A percentile compares a stretch with the other conserved stretches of the same genome.
Evolutionary conservation across 768 basidiomycete genomes (phyloP).

Genomic region (Fistulinella prunicolor): DNA sequence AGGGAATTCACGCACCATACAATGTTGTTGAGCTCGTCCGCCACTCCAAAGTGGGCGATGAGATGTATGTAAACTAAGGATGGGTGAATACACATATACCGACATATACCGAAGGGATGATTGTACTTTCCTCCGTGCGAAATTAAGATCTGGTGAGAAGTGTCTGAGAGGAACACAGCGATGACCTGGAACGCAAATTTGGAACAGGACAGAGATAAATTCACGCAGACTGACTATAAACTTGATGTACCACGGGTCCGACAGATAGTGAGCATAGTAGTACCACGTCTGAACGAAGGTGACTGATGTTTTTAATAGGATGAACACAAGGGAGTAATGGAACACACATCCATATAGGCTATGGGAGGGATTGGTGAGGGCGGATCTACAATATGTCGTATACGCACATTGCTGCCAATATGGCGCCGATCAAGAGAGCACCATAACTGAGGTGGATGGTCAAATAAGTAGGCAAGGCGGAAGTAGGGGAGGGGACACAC

Average conservation of each 20-base stretch:
- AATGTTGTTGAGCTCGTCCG: conserved; percentile 28
- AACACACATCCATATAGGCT: conserved; percentile 52
- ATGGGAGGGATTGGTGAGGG: conserved; percentile 5
- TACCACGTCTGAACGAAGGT: conserved; percentile 54
- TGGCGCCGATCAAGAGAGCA: conserved; percentile 48
- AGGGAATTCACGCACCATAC: conserved; percentile 41
- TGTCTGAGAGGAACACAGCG: conserved; percentile 48
- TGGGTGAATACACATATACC: not conserved
- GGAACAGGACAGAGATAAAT: not conserved
- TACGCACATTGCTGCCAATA: conserved; percentile 40
- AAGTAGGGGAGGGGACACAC: conserved; percentile 22
- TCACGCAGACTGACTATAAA: conserved; percentile 36
- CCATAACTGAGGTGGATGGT: conserved; percentile 40
- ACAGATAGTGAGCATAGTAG: conserved; percentile 48
- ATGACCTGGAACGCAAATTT: conserved; percentile 39
- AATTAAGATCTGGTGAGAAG: conserved; percentile 51
- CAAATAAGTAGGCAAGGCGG: not conserved
- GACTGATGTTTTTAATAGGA: conserved; percentile 34
- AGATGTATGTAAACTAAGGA: conserved; percentile 47
- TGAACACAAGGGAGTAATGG: not conserved
- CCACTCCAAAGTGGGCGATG: conserved; percentile 39
- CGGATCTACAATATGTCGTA: not conserved
- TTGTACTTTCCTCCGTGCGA: conserved; percentile 43
- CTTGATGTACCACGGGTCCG: conserved; percentile 48
- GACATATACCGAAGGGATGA: not conserved